Evolutionary conservation across 495 filamentous ascomycete species (phyloP).

Genomic region (Talaromyces trachyspermus): DNA sequence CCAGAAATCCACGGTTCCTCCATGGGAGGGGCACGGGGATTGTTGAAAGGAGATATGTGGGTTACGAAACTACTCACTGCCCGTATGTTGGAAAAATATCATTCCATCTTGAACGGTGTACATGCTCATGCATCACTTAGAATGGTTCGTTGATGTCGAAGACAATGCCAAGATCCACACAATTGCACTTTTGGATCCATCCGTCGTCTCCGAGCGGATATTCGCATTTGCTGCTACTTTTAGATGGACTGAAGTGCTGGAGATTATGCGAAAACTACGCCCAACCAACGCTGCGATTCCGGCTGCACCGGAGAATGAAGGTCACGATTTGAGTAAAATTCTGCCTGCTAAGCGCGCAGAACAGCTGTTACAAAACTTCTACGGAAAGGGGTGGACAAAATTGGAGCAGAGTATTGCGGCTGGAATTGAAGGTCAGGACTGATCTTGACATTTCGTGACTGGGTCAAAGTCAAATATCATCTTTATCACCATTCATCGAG

Average conservation of each 20-base stretch:
- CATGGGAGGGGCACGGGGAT: conserved; percentile 19
- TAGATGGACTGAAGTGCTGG: conserved; percentile 31
- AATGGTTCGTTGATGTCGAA: conserved; percentile 37
- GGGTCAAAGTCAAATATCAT: no score
- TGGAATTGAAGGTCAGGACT: no score
- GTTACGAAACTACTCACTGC: conserved; percentile 18
- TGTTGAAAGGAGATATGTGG: neutral
- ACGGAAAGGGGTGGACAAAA: conserved; percentile 10
- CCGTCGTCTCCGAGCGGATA: conserved; percentile 35
- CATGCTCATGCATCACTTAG: conserved; percentile 18
- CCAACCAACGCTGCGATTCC: conserved; percentile 14
- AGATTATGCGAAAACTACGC: conserved; percentile 11
- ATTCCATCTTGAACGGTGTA: conserved; percentile 19
- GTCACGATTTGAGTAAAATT: conserved; percentile 16
- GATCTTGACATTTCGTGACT: no score
- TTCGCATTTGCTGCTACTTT: conserved; percentile 33
- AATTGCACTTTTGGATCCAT: conserved; percentile 32
- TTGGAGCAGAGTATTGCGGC: conserved; percentile 9
- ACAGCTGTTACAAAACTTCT: conserved; percentile 14
- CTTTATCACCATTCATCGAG: no score
- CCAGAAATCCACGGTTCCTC: conserved; percentile 17
- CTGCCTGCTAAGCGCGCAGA: conserved; percentile 10
- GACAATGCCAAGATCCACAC: conserved; percentile 44
- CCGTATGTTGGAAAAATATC: neutral
- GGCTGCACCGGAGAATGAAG: conserved; percentile 15